Percentiles rank a stretch among this genome's conserved stretches.
Conservation (phyloP, 2,329 filamentous ascomycete species). For the Cytospora piceae region DNA sequence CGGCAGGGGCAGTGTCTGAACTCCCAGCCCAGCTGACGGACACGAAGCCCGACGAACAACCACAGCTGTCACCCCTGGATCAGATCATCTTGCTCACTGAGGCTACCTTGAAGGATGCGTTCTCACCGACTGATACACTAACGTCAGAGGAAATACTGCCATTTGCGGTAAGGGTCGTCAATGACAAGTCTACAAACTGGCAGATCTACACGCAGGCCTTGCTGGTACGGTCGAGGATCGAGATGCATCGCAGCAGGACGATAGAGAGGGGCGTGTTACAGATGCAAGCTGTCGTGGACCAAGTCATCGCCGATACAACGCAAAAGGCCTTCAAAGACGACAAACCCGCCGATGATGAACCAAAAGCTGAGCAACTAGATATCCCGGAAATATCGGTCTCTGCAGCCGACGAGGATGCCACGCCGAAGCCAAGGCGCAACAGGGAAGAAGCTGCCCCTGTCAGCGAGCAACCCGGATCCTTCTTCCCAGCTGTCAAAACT, state of each 20-base stretch:
- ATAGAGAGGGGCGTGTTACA: slow-evolving; percentile 89
- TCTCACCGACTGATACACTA: slow-evolving; percentile 78
- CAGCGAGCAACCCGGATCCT: slow-evolving; percentile 67
- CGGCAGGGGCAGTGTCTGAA: slow-evolving; percentile 35
- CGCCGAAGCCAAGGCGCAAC: slow-evolving; percentile 26
- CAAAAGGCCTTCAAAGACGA: slow-evolving; percentile 20
- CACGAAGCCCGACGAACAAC: slow-evolving; percentile 79
- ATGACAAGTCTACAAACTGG: slow-evolving; percentile 93
- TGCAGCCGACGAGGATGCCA: slow-evolving; percentile 33
- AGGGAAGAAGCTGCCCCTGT: slow-evolving; percentile 21
- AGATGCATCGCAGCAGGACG: slow-evolving; percentile 84
- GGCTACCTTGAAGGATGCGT: slow-evolving; percentile 84
- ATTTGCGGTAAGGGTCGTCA: slow-evolving; percentile 84
- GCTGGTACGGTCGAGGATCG: slow-evolving; percentile 85
- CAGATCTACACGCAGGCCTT: slow-evolving; percentile 95
- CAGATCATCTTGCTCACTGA: slow-evolving; percentile 90
- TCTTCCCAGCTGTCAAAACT: slow-evolving; percentile 76
- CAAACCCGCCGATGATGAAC: not conserved
- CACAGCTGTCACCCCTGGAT: slow-evolving; percentile 79
- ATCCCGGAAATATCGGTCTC: slow-evolving; percentile 24
- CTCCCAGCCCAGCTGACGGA: slow-evolving; percentile 66
- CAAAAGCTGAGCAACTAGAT: slow-evolving; percentile 34
- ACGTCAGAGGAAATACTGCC: slow-evolving; percentile 94
- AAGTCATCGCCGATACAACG: slow-evolving; percentile 85
- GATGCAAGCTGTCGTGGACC: slow-evolving; percentile 92